These are phyloP conservation scores for Sarocladium strictum DNA, from an alignment of 2,329 filamentous ascomycete species.

Conservation along the genomic window DNA sequence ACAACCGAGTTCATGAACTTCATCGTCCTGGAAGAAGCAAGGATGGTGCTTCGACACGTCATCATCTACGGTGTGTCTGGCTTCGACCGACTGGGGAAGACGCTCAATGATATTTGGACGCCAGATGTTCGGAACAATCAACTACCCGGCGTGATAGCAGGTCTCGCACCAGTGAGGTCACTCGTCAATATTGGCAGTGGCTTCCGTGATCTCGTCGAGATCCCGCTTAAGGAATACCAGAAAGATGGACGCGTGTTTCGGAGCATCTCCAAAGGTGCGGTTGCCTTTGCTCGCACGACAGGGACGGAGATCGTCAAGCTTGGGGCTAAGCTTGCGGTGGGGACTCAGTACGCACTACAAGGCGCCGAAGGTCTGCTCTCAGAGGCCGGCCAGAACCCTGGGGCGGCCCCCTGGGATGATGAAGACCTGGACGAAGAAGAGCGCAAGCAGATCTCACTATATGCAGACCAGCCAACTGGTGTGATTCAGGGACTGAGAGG, in stretches of 20 bases:
- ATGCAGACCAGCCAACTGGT: slow-evolving; percentile 88
- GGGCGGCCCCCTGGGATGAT: slow-evolving; percentile 43
- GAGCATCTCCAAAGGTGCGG: slow-evolving; percentile 84
- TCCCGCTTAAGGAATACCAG: slow-evolving; percentile 86
- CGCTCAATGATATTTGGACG: slow-evolving; percentile 93
- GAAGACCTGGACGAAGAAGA: slow-evolving; percentile 62
- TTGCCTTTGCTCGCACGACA: slow-evolving; percentile 87
- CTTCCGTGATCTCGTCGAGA: slow-evolving; percentile 77
- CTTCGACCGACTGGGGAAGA: slow-evolving; percentile 84
- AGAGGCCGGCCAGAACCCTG: slow-evolving; percentile 26
- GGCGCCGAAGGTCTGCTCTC: slow-evolving; percentile 76
- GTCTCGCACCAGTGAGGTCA: slow-evolving; percentile 82
- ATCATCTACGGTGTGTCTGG: slow-evolving; percentile 91
- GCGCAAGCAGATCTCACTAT: slow-evolving; percentile 76
- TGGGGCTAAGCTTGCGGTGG: slow-evolving; percentile 88
- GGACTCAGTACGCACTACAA: slow-evolving; percentile 88
- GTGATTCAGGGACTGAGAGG: slow-evolving; percentile 80
- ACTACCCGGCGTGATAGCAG: slow-evolving; percentile 80
- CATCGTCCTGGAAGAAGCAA: slow-evolving; percentile 80
- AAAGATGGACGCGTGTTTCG: slow-evolving; percentile 91
- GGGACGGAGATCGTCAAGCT: slow-evolving; percentile 91
- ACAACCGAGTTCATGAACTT: slow-evolving; percentile 99
- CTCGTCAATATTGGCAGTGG: slow-evolving; percentile 88
- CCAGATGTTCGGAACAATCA: slow-evolving; percentile 87
- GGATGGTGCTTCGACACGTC: slow-evolving; percentile 78